phyloP scores from a whole-genome alignment of 2,329 filamentous ascomycete genomes.

The Polytolypa hystricis region DNA sequence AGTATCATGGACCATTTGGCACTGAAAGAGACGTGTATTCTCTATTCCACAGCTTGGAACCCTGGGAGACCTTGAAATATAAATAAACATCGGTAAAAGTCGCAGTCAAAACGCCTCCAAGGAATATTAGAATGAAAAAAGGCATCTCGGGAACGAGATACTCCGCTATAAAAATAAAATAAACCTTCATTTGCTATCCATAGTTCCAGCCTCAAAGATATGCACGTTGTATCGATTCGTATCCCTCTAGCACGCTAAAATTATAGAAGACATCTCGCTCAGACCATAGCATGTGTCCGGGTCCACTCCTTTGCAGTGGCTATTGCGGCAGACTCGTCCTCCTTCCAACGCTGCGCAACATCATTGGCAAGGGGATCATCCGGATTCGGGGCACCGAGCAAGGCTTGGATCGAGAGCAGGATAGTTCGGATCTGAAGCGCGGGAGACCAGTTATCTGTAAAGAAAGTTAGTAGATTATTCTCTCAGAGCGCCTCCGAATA shows the following conservation, averaged over 20 bases:
- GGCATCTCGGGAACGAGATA: no score
- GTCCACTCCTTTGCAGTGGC: slow-evolving; percentile 91
- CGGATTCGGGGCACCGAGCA: slow-evolving; percentile 91
- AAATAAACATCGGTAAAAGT: no score
- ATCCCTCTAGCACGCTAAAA: no score
- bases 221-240: background rate
- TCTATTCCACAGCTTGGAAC: no score
- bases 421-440: slow-evolving; percentile 97
- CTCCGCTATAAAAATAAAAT: background rate
- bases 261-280: no score
- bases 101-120: no score
- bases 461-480: slow-evolving; percentile 1
- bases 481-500: no score
- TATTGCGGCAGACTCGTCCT: slow-evolving; percentile 86
- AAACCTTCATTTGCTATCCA: background rate
- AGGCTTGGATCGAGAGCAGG: slow-evolving; percentile 92
- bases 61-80: no score
- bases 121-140: no score
- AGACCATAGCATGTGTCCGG: background rate
- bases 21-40: no score
- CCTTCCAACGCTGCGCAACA: slow-evolving; percentile 96
- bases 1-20: no score
- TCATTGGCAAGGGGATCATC: slow-evolving; percentile 98
- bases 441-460: slow-evolving; percentile 93
- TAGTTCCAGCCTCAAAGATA: background rate